Conservation (phyloP, 805 yeast species). For the Ogataea chonburiensis region DNA sequence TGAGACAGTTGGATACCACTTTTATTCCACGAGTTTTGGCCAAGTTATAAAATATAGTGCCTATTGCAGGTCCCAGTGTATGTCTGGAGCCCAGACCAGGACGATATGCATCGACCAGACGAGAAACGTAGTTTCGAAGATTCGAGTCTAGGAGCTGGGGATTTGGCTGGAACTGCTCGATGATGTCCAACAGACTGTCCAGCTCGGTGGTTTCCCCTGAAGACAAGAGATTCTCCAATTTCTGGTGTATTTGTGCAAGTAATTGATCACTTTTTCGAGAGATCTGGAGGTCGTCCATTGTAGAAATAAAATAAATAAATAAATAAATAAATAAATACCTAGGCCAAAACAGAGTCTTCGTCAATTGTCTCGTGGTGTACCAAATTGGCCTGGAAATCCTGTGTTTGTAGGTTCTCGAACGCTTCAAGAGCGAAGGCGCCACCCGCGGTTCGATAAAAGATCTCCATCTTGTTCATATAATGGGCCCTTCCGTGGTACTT, state of each 20-base stretch:
- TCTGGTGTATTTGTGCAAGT: slow-evolving; percentile 7
- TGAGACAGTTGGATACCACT: slow-evolving; percentile 54
- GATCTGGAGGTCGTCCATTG: slow-evolving; percentile 11
- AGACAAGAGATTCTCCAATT: slow-evolving; percentile 1
- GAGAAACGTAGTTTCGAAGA: slow-evolving; percentile 36
- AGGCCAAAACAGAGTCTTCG: neutral
- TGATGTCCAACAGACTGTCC: slow-evolving; percentile 21
- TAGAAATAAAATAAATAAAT: slow-evolving; percentile 5
- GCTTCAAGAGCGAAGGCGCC: slow-evolving; percentile 1
- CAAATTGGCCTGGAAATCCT: neutral
- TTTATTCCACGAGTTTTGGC: slow-evolving; percentile 68
- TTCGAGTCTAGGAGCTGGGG: slow-evolving; percentile 50
- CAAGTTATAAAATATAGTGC: slow-evolving; percentile 52
- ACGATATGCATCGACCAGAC: slow-evolving; percentile 31
- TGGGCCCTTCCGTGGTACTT: slow-evolving; percentile 13
- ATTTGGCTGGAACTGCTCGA: slow-evolving; percentile 52
- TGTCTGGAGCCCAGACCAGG: slow-evolving; percentile 1
- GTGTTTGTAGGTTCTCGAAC: neutral
- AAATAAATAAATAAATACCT: neutral
- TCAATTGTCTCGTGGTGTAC: neutral
- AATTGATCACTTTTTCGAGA: slow-evolving; percentile 4
- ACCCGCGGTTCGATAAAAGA: too few relatives aligned
- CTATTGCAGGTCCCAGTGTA: slow-evolving; percentile 13
- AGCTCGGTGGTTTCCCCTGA: neutral
- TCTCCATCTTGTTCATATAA: slow-evolving; percentile 5